These are phyloP conservation scores for Halenospora varia DNA, from an alignment of 495 filamentous ascomycete species.

Conservation along the genomic window DNA sequence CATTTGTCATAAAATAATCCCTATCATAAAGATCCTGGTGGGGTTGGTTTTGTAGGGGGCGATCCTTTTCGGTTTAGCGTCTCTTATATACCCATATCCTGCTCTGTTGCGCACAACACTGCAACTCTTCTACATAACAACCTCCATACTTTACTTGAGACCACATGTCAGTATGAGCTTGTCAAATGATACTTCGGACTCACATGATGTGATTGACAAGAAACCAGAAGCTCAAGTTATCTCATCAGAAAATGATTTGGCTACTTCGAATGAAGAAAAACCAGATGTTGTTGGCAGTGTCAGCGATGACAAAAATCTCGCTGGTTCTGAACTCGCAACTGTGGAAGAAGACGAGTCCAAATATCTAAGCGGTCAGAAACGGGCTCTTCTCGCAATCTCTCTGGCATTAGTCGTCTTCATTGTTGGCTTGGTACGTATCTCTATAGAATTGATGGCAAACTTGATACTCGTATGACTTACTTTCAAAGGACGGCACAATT, in stretches of 20 bases:
- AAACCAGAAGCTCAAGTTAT: neutral
- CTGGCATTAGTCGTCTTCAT: neutral
- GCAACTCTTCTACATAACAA: neutral
- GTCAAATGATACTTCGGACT: neutral
- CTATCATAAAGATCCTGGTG: neutral
- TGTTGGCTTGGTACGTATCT: neutral
- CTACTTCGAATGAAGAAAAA: neutral
- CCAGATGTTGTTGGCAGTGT: neutral
- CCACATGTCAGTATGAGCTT: neutral
- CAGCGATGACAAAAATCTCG: neutral
- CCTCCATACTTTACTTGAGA: neutral
- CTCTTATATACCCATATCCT: neutral
- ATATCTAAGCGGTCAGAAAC: neutral
- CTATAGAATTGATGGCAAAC: neutral
- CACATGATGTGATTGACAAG: neutral
- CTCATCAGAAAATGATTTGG: neutral
- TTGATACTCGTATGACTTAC: neutral
- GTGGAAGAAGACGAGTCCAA: neutral
- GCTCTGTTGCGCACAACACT: neutral
- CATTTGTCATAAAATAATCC: neutral
- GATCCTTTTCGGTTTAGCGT: neutral
- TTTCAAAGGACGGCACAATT: slow-evolving; percentile 28
- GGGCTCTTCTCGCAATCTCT: neutral
- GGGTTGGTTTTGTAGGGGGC: neutral
- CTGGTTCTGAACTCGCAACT: neutral